Percentiles rank a stretch among this genome's conserved stretches.
Evolutionary conservation across 371 early-diverging fungal species (phyloP).

Genomic region (Catenaria anguillulae): DNA sequence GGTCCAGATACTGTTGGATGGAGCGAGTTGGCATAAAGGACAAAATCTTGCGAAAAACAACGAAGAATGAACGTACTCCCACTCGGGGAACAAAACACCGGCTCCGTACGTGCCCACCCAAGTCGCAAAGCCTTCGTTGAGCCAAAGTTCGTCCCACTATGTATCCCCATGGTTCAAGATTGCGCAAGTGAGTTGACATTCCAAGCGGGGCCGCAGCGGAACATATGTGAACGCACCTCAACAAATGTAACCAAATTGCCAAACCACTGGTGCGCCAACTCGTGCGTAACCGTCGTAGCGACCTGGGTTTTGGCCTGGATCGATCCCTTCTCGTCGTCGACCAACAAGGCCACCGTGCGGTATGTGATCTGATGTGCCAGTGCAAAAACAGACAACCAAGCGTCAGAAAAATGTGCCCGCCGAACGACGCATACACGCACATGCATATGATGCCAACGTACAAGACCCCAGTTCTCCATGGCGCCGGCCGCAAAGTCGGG

Average conservation of each 20-base stretch:
- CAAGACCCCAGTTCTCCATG: constrained; percentile 86
- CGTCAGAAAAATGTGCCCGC: too few relatives aligned
- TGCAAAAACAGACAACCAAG: background rate
- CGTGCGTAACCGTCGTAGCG: constrained; percentile 78
- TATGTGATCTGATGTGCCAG: constrained; percentile 57
- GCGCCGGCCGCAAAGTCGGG: constrained; percentile 77
- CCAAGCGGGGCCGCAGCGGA: background rate
- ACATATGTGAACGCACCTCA: too few relatives aligned
- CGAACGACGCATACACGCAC: too few relatives aligned
- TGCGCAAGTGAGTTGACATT: background rate
- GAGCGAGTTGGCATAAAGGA: too few relatives aligned
- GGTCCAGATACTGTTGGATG: too few relatives aligned
- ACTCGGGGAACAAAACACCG: constrained; percentile 55
- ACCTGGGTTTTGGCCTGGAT: constrained; percentile 50
- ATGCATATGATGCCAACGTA: too few relatives aligned
- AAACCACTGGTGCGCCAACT: constrained; percentile 95
- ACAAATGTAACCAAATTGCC: constrained; percentile 90
- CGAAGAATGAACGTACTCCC: too few relatives aligned
- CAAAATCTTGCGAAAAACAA: too few relatives aligned
- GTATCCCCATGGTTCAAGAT: too few relatives aligned
- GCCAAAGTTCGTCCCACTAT: constrained; percentile 91
- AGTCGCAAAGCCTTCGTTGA: constrained; percentile 97
- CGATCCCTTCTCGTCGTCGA: constrained; percentile 45
- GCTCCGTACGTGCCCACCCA: constrained; percentile 73
- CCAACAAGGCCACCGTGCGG: constrained; percentile 57